phyloP scores from a whole-genome alignment of 2,329 filamentous ascomycete genomes.

The Lizonia empirigonia region DNA sequence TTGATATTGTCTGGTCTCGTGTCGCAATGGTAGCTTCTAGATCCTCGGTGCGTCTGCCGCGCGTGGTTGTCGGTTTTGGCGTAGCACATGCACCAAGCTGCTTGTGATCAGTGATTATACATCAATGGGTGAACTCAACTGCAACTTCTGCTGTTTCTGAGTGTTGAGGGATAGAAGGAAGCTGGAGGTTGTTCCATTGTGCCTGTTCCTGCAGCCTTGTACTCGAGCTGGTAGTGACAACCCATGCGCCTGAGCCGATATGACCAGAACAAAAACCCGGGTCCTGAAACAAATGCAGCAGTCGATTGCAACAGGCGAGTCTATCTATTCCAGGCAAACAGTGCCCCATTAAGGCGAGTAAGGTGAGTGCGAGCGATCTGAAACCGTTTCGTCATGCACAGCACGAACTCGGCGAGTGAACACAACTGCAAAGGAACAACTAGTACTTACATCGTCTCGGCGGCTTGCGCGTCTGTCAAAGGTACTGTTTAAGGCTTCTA shows the following conservation, averaged over 20 bases:
- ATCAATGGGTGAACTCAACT: not conserved
- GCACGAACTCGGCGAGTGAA: constrained; percentile 24
- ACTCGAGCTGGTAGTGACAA: not conserved
- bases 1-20: constrained; percentile 42
- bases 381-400: constrained; percentile 39
- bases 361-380: constrained; percentile 21
- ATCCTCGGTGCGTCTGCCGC: constrained; percentile 33
- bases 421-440: constrained; percentile 25
- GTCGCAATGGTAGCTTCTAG: constrained; percentile 37
- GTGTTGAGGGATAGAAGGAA: not conserved
- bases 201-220: constrained; percentile 1
- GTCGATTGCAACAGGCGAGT: not conserved
- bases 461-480: constrained; percentile 18
- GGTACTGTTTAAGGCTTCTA: constrained; percentile 18
- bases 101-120: constrained; percentile 16
- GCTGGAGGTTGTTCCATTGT: not conserved
- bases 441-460: constrained; percentile 40
- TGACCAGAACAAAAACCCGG: not conserved
- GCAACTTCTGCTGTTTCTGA: not conserved
- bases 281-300: constrained; percentile 2
- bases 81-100: constrained; percentile 25
- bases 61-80: constrained; percentile 21
- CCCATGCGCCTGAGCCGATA: not conserved
- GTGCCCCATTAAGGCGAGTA: constrained; percentile 21
- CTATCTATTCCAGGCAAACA: constrained; percentile 27